Conservation (phyloP, 2,329 filamentous ascomycete genomes). For the Trichoderma breve region DNA sequence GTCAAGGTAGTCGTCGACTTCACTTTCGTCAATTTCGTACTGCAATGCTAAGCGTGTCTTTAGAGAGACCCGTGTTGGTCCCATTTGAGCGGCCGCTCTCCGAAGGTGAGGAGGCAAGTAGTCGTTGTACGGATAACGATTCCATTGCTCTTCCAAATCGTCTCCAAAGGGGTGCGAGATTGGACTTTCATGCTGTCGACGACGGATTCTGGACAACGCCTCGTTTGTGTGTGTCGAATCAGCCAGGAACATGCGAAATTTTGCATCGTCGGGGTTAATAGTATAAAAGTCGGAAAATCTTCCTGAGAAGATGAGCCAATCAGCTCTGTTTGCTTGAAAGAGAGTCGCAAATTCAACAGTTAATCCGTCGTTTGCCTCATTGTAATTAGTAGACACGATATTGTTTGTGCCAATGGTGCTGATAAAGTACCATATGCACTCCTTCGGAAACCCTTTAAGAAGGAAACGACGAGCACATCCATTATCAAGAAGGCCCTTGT, state of each 20-base stretch:
- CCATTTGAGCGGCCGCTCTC: background rate
- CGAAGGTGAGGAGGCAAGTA: background rate
- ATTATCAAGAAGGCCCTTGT: background rate
- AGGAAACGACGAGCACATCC: slow-evolving; percentile 21
- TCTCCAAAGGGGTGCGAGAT: background rate
- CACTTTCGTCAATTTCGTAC: slow-evolving; percentile 15
- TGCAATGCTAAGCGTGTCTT: slow-evolving; percentile 16
- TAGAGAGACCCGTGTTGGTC: background rate
- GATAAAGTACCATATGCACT: slow-evolving; percentile 26
- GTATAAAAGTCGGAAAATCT: background rate
- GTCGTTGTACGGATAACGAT: slow-evolving; percentile 13
- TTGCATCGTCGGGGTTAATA: background rate
- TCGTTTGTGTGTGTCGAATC: background rate
- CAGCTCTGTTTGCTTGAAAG: slow-evolving; percentile 10
- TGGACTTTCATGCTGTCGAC: fast-evolving
- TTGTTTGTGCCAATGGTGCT: slow-evolving; percentile 13
- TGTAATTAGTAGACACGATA: slow-evolving; percentile 15
- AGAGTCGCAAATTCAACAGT: slow-evolving; percentile 25
- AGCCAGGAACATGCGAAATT: background rate
- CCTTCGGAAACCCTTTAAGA: slow-evolving; percentile 23
- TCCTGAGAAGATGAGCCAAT: background rate
- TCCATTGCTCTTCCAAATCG: background rate
- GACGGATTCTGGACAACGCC: too few species aligned
- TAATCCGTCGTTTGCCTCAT: background rate
- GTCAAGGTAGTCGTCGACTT: slow-evolving; percentile 19